These are phyloP conservation scores for Suillus discolor DNA, from an alignment of 768 basidiomycete species.

Conservation along the genomic window DNA sequence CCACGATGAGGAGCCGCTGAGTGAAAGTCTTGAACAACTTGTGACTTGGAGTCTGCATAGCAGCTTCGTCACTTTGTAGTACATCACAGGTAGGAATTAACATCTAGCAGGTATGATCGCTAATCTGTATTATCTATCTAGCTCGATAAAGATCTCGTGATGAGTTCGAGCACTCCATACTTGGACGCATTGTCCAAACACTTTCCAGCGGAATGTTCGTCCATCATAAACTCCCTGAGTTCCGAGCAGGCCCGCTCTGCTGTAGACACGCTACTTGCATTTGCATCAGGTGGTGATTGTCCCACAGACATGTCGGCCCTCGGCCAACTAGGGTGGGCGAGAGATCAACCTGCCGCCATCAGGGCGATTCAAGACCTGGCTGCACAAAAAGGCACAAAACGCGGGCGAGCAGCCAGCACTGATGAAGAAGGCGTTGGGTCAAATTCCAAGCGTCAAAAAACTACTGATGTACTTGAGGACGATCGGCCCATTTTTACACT, in stretches of 20 bases:
- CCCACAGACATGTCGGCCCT: constrained; percentile 18
- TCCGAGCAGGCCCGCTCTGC: constrained; percentile 9
- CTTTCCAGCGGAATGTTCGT: constrained; percentile 20
- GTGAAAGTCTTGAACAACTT: background rate
- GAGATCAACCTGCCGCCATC: constrained; percentile 24
- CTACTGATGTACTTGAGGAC: constrained; percentile 22
- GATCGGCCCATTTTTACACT: constrained; percentile 58
- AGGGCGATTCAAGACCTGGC: constrained; percentile 22
- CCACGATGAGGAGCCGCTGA: background rate
- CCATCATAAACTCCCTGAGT: constrained; percentile 12
- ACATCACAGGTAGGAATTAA: background rate
- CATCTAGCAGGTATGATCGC: background rate
- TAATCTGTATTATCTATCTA: background rate
- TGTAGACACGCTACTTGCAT: constrained; percentile 31
- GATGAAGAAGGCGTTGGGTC: constrained; percentile 9
- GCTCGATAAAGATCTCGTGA: background rate
- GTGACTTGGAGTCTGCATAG: background rate
- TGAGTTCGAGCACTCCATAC: constrained; percentile 23
- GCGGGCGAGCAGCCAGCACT: constrained; percentile 22
- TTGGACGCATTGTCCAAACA: constrained; percentile 23
- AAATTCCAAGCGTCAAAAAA: constrained; percentile 24
- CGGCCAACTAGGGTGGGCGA: constrained; percentile 25
- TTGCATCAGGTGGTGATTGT: constrained; percentile 32
- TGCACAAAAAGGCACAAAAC: constrained; percentile 21
- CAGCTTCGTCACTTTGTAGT: background rate